Evolutionary conservation across 2,329 filamentous ascomycete genomes (phyloP).

Genomic region (Colletotrichum zoysiae): DNA sequence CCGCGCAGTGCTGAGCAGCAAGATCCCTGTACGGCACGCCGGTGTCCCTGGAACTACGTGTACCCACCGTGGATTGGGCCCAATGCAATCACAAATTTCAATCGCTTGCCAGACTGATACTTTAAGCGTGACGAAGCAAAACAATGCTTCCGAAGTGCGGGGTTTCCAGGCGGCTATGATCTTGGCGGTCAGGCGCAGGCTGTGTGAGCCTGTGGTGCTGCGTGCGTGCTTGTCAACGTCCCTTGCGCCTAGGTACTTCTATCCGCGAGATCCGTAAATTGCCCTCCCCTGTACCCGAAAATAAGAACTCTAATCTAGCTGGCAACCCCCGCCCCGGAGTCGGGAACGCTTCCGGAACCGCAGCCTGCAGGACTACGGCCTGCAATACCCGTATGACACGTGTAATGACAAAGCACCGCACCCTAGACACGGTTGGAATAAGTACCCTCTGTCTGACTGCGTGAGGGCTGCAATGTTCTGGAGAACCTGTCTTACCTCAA

Average conservation of each 20-base stretch:
- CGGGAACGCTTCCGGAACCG: slow-evolving; percentile 1
- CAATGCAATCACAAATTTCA: neutral
- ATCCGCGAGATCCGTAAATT: slow-evolving; percentile 12
- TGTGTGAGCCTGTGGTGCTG: neutral
- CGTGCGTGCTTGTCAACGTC: neutral
- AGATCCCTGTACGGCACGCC: neutral
- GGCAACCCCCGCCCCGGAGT: slow-evolving; percentile 4
- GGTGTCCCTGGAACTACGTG: neutral
- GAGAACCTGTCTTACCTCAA: slow-evolving; percentile 6
- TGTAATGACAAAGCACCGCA: slow-evolving; percentile 21
- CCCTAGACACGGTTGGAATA: slow-evolving; percentile 16
- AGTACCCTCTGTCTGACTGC: slow-evolving; percentile 8
- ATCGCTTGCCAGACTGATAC: neutral
- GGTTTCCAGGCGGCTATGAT: neutral
- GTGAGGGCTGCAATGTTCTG: neutral
- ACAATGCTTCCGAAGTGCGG: neutral
- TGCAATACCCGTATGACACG: slow-evolving; percentile 31
- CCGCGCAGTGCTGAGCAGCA: neutral
- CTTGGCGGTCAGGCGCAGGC: neutral
- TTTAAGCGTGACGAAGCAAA: slow-evolving; percentile 5
- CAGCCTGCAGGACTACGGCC: slow-evolving; percentile 3
- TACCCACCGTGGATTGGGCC: neutral
- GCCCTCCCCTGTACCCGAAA: slow-evolving; percentile 31
- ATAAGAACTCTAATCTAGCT: neutral
- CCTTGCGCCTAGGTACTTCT: neutral